phyloP scores from a whole-genome alignment of 345 rosid species.

The Hibiscus mutabilis region DNA sequence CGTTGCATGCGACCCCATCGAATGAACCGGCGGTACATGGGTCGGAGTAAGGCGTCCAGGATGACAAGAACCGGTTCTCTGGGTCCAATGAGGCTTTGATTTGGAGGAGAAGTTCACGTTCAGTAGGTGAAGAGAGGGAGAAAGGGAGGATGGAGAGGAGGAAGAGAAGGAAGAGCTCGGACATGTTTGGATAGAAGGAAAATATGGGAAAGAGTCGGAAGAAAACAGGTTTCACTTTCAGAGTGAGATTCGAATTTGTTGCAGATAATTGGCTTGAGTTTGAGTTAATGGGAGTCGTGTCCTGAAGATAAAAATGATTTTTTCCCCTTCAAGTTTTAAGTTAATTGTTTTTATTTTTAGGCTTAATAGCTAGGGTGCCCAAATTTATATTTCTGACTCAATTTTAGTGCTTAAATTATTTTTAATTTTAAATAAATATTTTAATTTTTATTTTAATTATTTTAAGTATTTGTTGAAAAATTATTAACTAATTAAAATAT shows the following conservation, averaged over 20 bases:
- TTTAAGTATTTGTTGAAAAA: too few relatives aligned
- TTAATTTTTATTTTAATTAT: too few relatives aligned
- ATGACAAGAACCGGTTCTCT: slow-evolving; percentile 47
- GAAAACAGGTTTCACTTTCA: background rate
- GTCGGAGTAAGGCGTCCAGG: slow-evolving; percentile 53
- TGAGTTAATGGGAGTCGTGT: background rate
- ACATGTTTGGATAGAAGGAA: slow-evolving; percentile 48
- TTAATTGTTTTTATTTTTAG: too few relatives aligned
- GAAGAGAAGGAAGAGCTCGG: slow-evolving; percentile 21
- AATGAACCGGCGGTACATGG: slow-evolving; percentile 58
- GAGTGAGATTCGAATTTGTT: slow-evolving; percentile 10
- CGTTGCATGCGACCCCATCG: slow-evolving; percentile 85
- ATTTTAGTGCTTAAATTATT: too few relatives aligned
- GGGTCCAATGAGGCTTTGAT: slow-evolving; percentile 86
- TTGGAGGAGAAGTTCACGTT: slow-evolving; percentile 58
- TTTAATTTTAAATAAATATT: too few relatives aligned
- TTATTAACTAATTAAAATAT: too few relatives aligned
- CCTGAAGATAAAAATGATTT: background rate
- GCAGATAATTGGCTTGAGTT: background rate
- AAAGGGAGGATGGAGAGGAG: slow-evolving; percentile 26
- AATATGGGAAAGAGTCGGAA: slow-evolving; percentile 20
- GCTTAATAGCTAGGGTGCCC: too few relatives aligned
- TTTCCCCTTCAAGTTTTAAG: background rate
- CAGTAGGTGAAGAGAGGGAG: slow-evolving; percentile 41
- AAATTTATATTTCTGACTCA: too few relatives aligned